phyloP scores from a whole-genome alignment of 176 grass and related monocot species.

The Oryza coarctata region DNA sequence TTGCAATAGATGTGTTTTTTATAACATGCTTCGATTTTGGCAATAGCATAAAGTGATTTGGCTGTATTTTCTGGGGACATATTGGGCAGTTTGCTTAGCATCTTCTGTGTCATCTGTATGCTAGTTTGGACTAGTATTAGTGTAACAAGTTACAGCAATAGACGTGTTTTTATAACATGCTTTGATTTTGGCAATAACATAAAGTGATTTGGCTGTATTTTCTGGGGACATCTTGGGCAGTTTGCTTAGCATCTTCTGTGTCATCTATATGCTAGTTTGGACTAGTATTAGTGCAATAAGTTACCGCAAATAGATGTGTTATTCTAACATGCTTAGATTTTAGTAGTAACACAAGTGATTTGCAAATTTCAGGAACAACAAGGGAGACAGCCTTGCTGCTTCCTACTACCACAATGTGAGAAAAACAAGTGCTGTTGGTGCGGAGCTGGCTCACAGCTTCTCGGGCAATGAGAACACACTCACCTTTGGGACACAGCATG shows the following conservation, averaged over 20 bases:
- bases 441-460: conserved; percentile 65
- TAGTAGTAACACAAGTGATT: neutral
- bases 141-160: neutral
- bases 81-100: neutral
- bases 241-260: neutral
- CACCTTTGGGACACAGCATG: conserved; percentile 57
- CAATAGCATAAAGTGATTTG: neutral
- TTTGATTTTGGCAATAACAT: neutral
- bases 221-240: neutral
- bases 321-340: neutral
- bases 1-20: neutral
- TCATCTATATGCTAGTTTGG: neutral
- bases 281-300: neutral
- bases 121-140: neutral
- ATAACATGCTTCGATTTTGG: neutral
- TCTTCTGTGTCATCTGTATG: neutral
- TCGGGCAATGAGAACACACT: conserved; percentile 62
- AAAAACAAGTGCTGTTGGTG: conserved; percentile 58
- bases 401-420: conserved; percentile 77
- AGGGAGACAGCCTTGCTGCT: conserved; percentile 55
- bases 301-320: neutral
- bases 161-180: neutral
- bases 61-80: neutral
- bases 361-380: conserved; percentile 62
- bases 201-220: neutral